Evolutionary conservation across 257 asterid genomes (phyloP).

Genomic region (Ehretia macrophylla): DNA sequence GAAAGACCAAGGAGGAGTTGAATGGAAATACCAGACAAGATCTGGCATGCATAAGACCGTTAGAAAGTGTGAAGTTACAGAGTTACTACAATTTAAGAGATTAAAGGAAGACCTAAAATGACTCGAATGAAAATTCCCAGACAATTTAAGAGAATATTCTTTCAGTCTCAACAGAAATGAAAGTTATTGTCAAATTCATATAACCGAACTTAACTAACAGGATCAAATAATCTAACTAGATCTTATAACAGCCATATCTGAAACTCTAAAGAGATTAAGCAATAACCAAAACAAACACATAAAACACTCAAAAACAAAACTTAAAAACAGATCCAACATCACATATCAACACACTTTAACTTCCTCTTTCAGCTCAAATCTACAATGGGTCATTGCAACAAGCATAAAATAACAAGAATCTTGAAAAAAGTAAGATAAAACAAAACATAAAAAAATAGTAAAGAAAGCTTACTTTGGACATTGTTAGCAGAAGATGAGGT

Average conservation of each 20-base stretch:
- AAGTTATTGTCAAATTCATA: too few species aligned
- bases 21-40: too few species aligned
- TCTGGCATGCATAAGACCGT: too few species aligned
- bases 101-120: too few species aligned
- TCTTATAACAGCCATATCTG: background rate
- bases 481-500: slow-evolving; percentile 16
- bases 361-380: background rate
- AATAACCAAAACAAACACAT: slow-evolving; percentile 7
- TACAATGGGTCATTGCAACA: slow-evolving; percentile 6
- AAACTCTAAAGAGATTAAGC: background rate
- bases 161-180: too few species aligned
- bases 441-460: background rate
- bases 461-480: slow-evolving; percentile 35
- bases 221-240: background rate
- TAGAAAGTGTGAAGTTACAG: too few species aligned
- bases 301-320: slow-evolving; percentile 21
- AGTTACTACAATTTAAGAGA: too few species aligned
- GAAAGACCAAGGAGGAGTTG: too few species aligned
- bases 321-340: slow-evolving; percentile 5
- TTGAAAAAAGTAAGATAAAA: slow-evolving; percentile 3
- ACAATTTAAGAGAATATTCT: too few species aligned
- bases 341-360: slow-evolving; percentile 1
- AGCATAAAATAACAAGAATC: background rate
- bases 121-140: too few species aligned
- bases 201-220: too few species aligned